Evolutionary conservation across 2,329 filamentous ascomycete genomes (phyloP), one percentile per base, ranked within the genome.

Genomic region (Zymoseptoria crescenta): DNA sequence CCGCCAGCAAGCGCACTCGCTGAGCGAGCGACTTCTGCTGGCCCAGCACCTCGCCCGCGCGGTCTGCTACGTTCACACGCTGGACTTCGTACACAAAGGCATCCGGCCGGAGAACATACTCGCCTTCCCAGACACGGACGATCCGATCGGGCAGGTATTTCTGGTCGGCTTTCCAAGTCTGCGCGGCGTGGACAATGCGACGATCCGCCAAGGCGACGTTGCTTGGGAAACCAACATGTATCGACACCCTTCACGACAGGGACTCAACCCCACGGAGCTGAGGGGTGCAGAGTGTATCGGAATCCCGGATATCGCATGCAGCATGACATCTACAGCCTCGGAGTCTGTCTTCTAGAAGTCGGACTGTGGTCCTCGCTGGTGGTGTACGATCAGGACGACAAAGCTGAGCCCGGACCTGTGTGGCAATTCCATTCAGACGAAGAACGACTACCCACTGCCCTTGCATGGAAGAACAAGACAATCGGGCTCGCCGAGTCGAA

Each of bases 301-400:
- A n/a, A n/a, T n/a, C n/a, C n/a, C n/a, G n/a, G 63, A 0, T 83
- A 80, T 60, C 67, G 62, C 2, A 82, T 82, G 76, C 76, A 80
- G 55, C 81, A 84, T 63, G 81, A 83, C 59, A 79, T 84, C 9
- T 83, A 83, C 66, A 81, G 79, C 56, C 72, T 83, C 0, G 81
- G 81, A 0, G 78, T 83, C 0, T 80, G 77, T 54, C 70, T 84
- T 0, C 68, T 84, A 0, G 81, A 83, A 64, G 74, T 83, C 27
- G 80, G 79, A 0, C 60, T 83, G 0, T 81, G 79, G 78, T 57
- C 70, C 0, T 74, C 71, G 0, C 73, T 76, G 50, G 65, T 76
- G 0, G 48, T 48, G 3, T 72, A 67, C 52, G 56, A 24, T 24
- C 24, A 24, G 24, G 24, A 24, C 24, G 24, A 4, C 4, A 24